Evolutionary conservation across 768 basidiomycete species (phyloP), one percentile per base, ranked within the genome.

Genomic region (Suillus fuscotomentosus): DNA sequence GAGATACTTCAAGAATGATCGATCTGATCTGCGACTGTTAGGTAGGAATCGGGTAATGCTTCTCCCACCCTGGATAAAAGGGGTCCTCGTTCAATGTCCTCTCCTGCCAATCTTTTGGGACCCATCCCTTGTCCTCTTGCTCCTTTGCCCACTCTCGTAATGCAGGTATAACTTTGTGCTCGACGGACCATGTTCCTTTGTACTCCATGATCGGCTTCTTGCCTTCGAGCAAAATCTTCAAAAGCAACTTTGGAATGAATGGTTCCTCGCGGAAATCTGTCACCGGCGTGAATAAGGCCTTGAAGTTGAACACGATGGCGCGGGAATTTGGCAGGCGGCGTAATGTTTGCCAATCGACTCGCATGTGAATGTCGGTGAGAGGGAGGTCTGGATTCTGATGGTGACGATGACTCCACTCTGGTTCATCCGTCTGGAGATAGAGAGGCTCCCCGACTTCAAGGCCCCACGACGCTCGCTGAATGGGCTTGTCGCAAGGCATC

Each of bases 311-410:
- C 9, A 82, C 75, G 31, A 86, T 82, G 0, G 82, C 81, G 13
- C 72, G 73, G 7, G 84, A 83, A 61, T 72, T 71, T 14, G 85
- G 84, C 50, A 85, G 69, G 39, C 83, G 78, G 20, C 83, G 78
- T 39, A 86, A 69, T 9, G 83, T 85, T 68, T 86, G 85, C 84
- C 84, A 85, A 63, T 85, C 83, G 22, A 86, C 82, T 15, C 84
- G 80, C 48, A 86, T 66, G 66, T 78, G 72, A 31, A 85, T 74
- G 60, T 83, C 75, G 34, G 81, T 77, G 45, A 81, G 59, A 3
- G 71, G 59, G 17, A 86, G 71, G 36, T 79, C 67, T 3, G 77
- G 76, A 39, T 71, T 67, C 60, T 82, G 80, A 6, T 56, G 67
- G 42, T 72, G 70, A 36, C 80, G 79, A 50, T 65, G 11, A 20